Conservation (phyloP, 2,329 filamentous ascomycete species). For the Westerdykella ornata region DNA sequence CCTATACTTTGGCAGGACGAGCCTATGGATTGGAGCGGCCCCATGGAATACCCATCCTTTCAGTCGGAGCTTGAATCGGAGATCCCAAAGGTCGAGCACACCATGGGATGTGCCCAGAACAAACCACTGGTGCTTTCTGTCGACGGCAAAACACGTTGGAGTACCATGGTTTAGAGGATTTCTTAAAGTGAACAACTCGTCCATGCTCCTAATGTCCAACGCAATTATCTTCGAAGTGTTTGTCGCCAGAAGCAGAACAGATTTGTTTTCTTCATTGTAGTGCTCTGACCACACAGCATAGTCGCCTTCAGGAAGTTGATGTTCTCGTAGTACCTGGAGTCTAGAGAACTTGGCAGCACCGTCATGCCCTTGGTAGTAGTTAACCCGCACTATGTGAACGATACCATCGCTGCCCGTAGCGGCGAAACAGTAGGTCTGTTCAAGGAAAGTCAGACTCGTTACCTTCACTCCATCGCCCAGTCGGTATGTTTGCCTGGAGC, state of each 20-base stretch:
- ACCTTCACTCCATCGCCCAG: constrained; percentile 67
- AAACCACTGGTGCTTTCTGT: constrained; percentile 82
- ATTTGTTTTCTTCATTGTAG: constrained; percentile 73
- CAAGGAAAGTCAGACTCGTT: constrained; percentile 79
- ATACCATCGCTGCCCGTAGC: constrained; percentile 86
- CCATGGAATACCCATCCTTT: constrained; percentile 84
- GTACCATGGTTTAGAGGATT: constrained; percentile 90
- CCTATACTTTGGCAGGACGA: constrained; percentile 62
- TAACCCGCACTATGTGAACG: constrained; percentile 74
- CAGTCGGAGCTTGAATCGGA: constrained; percentile 84
- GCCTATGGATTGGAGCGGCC: constrained; percentile 69
- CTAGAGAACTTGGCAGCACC: constrained; percentile 66
- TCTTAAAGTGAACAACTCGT: constrained; percentile 67
- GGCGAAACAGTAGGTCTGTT: constrained; percentile 88
- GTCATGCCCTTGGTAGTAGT: constrained; percentile 52
- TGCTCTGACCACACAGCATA: constrained; percentile 88
- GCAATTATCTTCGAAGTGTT: constrained; percentile 77
- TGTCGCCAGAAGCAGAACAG: constrained; percentile 79
- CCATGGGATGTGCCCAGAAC: constrained; percentile 88
- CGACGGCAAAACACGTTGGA: constrained; percentile 84
- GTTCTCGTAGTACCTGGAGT: constrained; percentile 62
- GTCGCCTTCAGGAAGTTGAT: constrained; percentile 67
- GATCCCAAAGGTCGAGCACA: constrained; percentile 88
- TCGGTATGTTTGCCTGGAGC: constrained; percentile 77
- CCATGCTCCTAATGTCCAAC: constrained; percentile 83